Base-by-base conservation (phyloP, 208 protist species). In the Acanthamoeba castellanii region DNA sequence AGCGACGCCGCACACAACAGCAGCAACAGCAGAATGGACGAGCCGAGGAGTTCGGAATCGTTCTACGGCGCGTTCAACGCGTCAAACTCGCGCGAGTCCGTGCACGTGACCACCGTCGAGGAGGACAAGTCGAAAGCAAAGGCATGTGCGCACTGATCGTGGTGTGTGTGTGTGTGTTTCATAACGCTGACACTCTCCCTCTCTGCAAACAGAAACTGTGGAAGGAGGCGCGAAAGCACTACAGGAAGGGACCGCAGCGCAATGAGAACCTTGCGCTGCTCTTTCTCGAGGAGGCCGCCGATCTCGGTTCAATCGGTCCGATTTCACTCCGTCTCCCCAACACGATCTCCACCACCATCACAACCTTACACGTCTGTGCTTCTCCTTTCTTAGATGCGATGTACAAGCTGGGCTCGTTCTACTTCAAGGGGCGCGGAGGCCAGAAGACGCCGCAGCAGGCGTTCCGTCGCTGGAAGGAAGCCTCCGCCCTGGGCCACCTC, bases 361-460 rank as follows among this genome's bases (percentile, higher is more conserved):
- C 66, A 34, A 11, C 2, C 66, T 74, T 8, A 37, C 11, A n/a
- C 25, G 20, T 37, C 6, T n/a, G 30, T 74, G 25, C 25, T 2
- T 34, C 30, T 22, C 3, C 20, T 42, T 42, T 42, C n/a, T 27
- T 16, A 76, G 68, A 76, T 20, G 68, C 68, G 8, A 32, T 76
- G 68, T 76, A 76, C 68, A 76, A 76, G 68, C 34, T 76, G 68
- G 68, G 68, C 34, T 47, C 68, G 34, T 76, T 76, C 68, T 76
- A 76, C 68, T 76, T 76, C 68, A 76, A 76, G 18, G 68, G 68
- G 0, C n/a, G 68, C 7, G 68, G 68, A n/a, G 68, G 68, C n/a
- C 68, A 76, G 68, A 76, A 76, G 68, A 45, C 18, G n/a, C 68
- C 68, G n/a, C 68, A 76, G 30, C 34, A 47, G 68, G 68, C 68